A percentile compares a stretch with the other conserved stretches of the same genome.
phyloP scores from a whole-genome alignment of 352 stramenopile species.

The Stramenopiles sp. region DNA sequence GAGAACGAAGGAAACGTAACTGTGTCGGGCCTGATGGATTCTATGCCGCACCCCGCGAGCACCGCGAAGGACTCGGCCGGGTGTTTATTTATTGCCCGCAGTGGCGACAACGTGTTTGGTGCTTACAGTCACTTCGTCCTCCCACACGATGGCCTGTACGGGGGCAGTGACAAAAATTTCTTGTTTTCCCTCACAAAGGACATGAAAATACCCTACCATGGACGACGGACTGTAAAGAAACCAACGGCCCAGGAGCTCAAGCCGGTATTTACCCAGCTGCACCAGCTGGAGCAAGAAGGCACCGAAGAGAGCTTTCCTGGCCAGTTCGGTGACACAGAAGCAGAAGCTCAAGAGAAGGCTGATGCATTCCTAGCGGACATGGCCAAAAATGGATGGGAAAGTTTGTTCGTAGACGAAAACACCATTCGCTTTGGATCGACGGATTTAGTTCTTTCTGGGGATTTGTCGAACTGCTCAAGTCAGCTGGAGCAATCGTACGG shows the following conservation, averaged over 20 bases:
- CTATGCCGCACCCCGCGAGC: too few species aligned
- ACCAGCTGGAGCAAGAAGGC: too few species aligned
- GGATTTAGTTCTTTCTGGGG: constrained; percentile 18
- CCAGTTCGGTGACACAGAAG: background rate
- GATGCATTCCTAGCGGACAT: background rate
- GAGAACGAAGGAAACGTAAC: too few species aligned
- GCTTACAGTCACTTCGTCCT: constrained; percentile 16
- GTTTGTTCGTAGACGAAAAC: constrained; percentile 14
- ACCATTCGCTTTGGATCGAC: constrained; percentile 18
- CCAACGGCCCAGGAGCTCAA: too few species aligned
- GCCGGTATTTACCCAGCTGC: too few species aligned
- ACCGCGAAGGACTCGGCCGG: too few species aligned
- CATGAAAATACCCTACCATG: constrained; percentile 24
- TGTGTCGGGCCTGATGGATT: too few species aligned
- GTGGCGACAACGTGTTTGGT: constrained; percentile 25
- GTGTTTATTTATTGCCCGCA: constrained; percentile 21
- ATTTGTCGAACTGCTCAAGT: constrained; percentile 13
- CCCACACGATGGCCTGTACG: constrained; percentile 5
- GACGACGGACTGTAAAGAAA: too few species aligned
- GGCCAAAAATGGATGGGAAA: background rate
- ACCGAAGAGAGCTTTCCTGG: too few species aligned
- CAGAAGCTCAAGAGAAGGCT: background rate
- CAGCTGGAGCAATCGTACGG: constrained; percentile 20
- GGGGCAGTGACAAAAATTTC: constrained; percentile 19
- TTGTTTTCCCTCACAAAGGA: constrained; percentile 22